Evolutionary conservation across 805 yeast species (phyloP).

Genomic region (Myxozyma neotropica): DNA sequence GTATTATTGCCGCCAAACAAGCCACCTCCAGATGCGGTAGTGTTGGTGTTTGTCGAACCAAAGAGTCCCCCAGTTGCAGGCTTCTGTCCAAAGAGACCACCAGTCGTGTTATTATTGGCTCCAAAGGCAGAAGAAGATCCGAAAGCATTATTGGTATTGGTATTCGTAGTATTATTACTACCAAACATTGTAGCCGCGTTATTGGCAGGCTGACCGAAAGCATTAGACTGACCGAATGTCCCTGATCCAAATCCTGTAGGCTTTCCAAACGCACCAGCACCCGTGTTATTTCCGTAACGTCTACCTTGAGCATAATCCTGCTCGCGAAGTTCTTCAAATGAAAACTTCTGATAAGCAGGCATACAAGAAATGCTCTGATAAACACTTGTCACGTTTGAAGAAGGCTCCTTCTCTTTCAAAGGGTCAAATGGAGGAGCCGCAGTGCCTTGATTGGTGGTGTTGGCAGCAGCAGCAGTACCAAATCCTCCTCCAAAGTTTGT

Average conservation of each 20-base stretch:
- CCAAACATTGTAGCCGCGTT: slow-evolving; percentile 47
- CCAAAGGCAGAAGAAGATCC: slow-evolving; percentile 28
- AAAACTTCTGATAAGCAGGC: slow-evolving; percentile 84
- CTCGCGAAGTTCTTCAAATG: slow-evolving; percentile 84
- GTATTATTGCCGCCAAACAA: slow-evolving; percentile 33
- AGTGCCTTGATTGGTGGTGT: slow-evolving; percentile 34
- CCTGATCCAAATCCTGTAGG: slow-evolving; percentile 36
- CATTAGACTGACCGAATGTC: slow-evolving; percentile 37
- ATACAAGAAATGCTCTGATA: slow-evolving; percentile 74
- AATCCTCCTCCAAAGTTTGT: slow-evolving; percentile 28
- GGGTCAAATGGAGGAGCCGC: slow-evolving; percentile 34
- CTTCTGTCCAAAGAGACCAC: slow-evolving; percentile 35
- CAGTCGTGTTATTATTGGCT: slow-evolving; percentile 35
- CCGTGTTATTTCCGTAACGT: slow-evolving; percentile 39
- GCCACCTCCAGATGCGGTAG: slow-evolving; percentile 26
- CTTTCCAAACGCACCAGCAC: slow-evolving; percentile 37
- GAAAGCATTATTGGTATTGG: slow-evolving; percentile 23
- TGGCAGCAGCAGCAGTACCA: slow-evolving; percentile 17
- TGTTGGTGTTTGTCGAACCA: slow-evolving; percentile 13
- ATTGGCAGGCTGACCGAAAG: slow-evolving; percentile 33
- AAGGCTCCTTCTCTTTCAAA: slow-evolving; percentile 32
- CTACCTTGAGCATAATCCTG: slow-evolving; percentile 83
- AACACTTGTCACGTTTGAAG: slow-evolving; percentile 34
- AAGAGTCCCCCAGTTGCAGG: slow-evolving; percentile 31
- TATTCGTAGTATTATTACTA: slow-evolving; percentile 30